These are phyloP conservation scores for Singerocomus rubriflavus DNA, from an alignment of 1,284 basidiomycete species.

Conservation along the genomic window DNA sequence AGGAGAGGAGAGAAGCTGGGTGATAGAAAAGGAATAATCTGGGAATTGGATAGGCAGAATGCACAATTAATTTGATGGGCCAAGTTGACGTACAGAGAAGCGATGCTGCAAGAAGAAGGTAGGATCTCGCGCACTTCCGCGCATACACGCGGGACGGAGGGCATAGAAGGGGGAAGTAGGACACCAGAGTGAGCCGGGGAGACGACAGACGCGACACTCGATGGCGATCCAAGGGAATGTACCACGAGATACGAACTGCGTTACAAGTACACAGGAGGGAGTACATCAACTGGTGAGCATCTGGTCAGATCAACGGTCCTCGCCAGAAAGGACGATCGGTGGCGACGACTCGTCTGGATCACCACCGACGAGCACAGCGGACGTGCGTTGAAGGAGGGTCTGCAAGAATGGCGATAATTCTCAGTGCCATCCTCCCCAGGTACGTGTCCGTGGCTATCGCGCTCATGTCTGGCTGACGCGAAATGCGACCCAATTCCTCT, in stretches of 20 bases:
- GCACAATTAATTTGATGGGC: conserved; percentile 34
- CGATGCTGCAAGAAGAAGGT: conserved; percentile 22
- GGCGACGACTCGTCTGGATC: conserved; percentile 7
- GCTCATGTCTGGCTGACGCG: conserved; percentile 16
- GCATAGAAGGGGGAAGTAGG: conserved; percentile 15
- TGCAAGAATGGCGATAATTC: conserved; percentile 17
- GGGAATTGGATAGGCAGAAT: conserved; percentile 32
- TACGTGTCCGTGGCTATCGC: conserved; percentile 26
- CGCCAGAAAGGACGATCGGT: conserved; percentile 11
- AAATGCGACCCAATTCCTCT: conserved; percentile 12
- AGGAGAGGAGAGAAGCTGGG: conserved; percentile 28
- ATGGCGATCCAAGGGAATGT: conserved; percentile 14
- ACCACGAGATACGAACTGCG: conserved; percentile 7
- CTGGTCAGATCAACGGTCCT: conserved; percentile 11
- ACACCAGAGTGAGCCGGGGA: conserved; percentile 13
- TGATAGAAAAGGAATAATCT: conserved; percentile 33
- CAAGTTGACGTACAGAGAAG: conserved; percentile 38
- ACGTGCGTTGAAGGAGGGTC: not conserved
- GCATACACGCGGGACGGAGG: conserved; percentile 20
- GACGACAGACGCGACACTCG: conserved; percentile 7
- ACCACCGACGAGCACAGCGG: conserved; percentile 5
- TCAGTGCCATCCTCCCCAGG: conserved; percentile 27
- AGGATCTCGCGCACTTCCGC: conserved; percentile 28
- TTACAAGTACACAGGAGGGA: conserved; percentile 7
- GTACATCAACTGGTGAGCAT: conserved; percentile 12